Base-by-base conservation (phyloP, 192 early-diverging fungal species). In the Coemansia sp. region DNA sequence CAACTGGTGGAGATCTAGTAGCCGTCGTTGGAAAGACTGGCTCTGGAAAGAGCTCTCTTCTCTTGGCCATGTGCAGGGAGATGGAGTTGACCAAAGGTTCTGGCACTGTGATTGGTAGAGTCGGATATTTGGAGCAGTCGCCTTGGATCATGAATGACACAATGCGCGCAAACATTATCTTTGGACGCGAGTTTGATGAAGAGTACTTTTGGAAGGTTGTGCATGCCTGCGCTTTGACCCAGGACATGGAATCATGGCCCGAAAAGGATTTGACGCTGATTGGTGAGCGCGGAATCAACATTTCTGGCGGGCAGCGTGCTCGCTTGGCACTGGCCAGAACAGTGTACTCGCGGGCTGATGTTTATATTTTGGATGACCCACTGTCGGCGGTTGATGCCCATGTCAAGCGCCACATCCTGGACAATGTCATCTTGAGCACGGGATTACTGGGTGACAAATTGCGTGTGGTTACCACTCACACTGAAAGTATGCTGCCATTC, bases 1-100 rank as follows among this genome's bases (percentile, higher is more conserved):
- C 89, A 75, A 57, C 73, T 65, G 62, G 77, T 51, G 76, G 87
- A 37, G 40, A 78, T 3, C 83, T 96, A 6, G 87, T 90, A 0
- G 93, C 90, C 0, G 70, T 96, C 31, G 89, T 94, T 15, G 94
- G 94, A 0, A 72, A 86, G 1, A 91, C 94, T 14, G 94, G 92
- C 10, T 77, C 83, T 24, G 93, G 93, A 47, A 96, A 96, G 62
- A 89, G 88, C 0, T 89, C 91, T 0, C 74, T 96, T 6, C 69
- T 96, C 0, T 88, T 86, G 41, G 88, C 91, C 11, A 68, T 96
- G 40, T 82, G 94, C 20, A 90, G 93, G 11, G 93, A 94, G 64
- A 89, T 92, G 83, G 86, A 77, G 51, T 76, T 82, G 32, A 57
- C 64, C 5, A 38, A 58, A 22, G 64, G 64, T 3, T 6, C 64